phyloP scores from a whole-genome alignment of 352 stramenopile species.

The Phytopythium mirpurense region DNA sequence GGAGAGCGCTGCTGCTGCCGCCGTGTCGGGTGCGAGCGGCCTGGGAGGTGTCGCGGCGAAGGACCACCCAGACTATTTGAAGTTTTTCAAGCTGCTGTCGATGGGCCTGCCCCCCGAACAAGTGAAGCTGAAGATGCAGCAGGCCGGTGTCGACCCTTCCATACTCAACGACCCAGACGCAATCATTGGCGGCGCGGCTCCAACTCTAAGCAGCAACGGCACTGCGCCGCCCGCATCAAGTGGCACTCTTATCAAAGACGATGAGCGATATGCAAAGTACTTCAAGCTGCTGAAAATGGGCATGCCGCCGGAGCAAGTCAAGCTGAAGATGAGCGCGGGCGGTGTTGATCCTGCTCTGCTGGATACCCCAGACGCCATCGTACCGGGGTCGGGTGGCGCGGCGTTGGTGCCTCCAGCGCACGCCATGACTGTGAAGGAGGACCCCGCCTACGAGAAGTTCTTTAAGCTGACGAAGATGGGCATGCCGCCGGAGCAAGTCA shows the following conservation, averaged over 20 bases:
- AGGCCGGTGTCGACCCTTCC: conserved; percentile 54
- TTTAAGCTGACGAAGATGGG: conserved; percentile 94
- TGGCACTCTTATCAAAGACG: conserved; percentile 52
- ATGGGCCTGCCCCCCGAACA: conserved; percentile 80
- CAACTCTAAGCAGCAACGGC: conserved; percentile 1
- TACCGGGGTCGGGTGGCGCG: conserved; percentile 45
- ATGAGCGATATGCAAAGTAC: conserved; percentile 91
- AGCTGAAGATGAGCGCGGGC: conserved; percentile 94
- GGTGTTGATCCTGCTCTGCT: conserved; percentile 88
- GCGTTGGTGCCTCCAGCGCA: conserved; percentile 2
- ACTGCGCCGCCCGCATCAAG: conserved; percentile 6
- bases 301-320: conserved; percentile 91
- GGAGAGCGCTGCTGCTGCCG: conserved; percentile 3
- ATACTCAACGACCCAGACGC: conserved; percentile 68
- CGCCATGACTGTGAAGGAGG: conserved; percentile 85
- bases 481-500: conserved; percentile 88
- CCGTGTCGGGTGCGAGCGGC: conserved; percentile 16
- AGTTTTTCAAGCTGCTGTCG: conserved; percentile 81
- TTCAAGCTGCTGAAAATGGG: conserved; percentile 96
- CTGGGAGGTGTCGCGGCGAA: conserved; percentile 38
- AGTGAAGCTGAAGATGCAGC: conserved; percentile 85
- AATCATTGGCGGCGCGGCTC: conserved; percentile 40
- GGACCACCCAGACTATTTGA: conserved; percentile 68
- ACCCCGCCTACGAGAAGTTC: conserved; percentile 92
- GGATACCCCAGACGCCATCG: conserved; percentile 82